phyloP scores from a whole-genome alignment of 805 yeast genomes.

The Kodamaea restingae region DNA sequence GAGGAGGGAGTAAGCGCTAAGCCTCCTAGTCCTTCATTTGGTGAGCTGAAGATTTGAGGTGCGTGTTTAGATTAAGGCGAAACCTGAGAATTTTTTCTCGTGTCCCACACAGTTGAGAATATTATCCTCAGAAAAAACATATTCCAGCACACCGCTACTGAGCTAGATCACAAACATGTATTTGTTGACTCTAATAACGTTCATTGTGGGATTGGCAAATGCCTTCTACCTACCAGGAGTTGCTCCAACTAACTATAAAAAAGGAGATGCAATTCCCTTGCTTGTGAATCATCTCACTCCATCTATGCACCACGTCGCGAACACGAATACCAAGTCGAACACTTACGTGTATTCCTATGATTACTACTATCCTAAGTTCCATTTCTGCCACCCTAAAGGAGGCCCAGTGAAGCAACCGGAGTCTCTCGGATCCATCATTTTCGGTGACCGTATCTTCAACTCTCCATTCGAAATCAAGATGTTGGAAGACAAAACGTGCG shows the following conservation, averaged over 20 bases:
- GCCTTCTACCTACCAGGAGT: slow-evolving; percentile 94
- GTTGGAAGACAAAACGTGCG: slow-evolving; percentile 70
- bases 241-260: slow-evolving; percentile 84
- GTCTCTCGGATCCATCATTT: slow-evolving; percentile 85
- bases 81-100: neutral
- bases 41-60: too few species aligned
- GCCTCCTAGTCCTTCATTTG: neutral
- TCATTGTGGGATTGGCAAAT: slow-evolving; percentile 4
- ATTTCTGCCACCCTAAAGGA: slow-evolving; percentile 73
- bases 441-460: slow-evolving; percentile 92
- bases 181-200: slow-evolving; percentile 6
- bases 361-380: slow-evolving; percentile 78
- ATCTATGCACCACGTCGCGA: slow-evolving; percentile 41
- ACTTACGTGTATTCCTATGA: slow-evolving; percentile 71
- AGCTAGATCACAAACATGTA: slow-evolving; percentile 1
- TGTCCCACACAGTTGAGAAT: neutral
- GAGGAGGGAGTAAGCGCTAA: neutral
- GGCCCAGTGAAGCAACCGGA: slow-evolving; percentile 75
- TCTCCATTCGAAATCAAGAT: slow-evolving; percentile 83
- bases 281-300: slow-evolving; percentile 91
- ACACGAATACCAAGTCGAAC: slow-evolving; percentile 35
- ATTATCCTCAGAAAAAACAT: neutral
- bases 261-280: slow-evolving; percentile 69
- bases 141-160: neutral
- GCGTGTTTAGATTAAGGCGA: too few species aligned